Evolutionary conservation across 1,284 basidiomycete genomes (phyloP).

Genomic region (Apiotrichum mycotoxinovorans): DNA sequence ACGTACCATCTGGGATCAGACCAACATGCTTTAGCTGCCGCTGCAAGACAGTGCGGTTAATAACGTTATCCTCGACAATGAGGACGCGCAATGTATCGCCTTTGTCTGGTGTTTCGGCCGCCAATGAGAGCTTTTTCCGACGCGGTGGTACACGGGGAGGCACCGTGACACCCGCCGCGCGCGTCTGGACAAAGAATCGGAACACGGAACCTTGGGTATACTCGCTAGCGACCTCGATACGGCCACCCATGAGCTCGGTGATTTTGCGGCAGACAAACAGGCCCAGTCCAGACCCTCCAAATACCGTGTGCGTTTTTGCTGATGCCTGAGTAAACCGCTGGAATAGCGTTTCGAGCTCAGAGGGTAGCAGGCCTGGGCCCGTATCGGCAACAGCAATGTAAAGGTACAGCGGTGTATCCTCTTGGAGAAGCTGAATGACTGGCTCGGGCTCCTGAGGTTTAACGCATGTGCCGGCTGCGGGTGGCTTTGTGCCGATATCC

Average conservation of each 20-base stretch:
- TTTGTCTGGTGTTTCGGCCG: no score
- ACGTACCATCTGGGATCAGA: constrained; percentile 4
- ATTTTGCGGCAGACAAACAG: constrained; percentile 27
- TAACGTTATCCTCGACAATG: constrained; percentile 39
- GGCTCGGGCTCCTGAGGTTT: constrained; percentile 20
- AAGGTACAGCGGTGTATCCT: constrained; percentile 30
- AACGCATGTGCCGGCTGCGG: constrained; percentile 26
- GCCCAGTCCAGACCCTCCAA: constrained; percentile 42
- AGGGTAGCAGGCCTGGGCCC: constrained; percentile 37
- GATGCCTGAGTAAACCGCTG: constrained; percentile 39
- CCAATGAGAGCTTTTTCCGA: no score
- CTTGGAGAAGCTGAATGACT: neutral
- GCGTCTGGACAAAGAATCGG: constrained; percentile 32
- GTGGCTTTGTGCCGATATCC: constrained; percentile 39
- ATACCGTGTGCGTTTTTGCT: constrained; percentile 39
- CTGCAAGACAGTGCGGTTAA: constrained; percentile 37
- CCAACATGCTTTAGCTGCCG: constrained; percentile 19
- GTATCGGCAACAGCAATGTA: constrained; percentile 37
- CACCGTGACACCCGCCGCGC: neutral
- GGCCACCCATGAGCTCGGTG: constrained; percentile 23
- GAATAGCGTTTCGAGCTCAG: constrained; percentile 37
- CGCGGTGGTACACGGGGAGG: neutral
- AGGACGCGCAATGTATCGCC: constrained; percentile 22
- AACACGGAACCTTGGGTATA: constrained; percentile 44
- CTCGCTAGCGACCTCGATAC: constrained; percentile 23